Evolutionary conservation across 768 basidiomycete genomes (phyloP), one percentile per base, ranked within the genome.

Genomic region (Pleurotus tuoliensis): DNA sequence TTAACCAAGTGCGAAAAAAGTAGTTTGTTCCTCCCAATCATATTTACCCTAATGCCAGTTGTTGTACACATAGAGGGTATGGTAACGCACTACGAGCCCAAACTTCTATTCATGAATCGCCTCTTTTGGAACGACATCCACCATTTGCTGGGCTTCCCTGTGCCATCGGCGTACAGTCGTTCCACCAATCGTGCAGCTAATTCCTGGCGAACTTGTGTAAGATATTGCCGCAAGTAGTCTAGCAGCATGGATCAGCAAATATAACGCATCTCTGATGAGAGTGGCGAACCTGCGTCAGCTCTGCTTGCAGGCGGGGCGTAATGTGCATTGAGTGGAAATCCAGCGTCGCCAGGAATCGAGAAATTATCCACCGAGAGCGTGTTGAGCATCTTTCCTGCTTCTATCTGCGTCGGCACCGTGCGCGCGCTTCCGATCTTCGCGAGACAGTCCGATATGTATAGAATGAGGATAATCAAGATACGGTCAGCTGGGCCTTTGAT

Each of bases 81-180:
- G 38, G 44, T 43, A 16, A 25, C 46, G 37, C 30, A 60, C 73
- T 78, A 89, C 66, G 82, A 80, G 57, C 84, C 87, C 69, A 93
- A 70, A 70, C 90, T 92, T 68, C 92, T 86, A 75, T 92, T 92
- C 92, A 94, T 94, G 82, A 94, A 94, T 22, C 92, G 84, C 67
- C 95, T 83, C 82, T 97, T 98, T 73, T 95, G 94, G 85, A 98
- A 99, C 18, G 92, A 90, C 93, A 98, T 96, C 97, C 97, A 99
- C 97, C 97, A 99, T 72, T 99, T 99, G 79, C 90, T 97, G 4
- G 97, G 95, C 69, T 92, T 95, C 57, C 88, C 88, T 3, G 90
- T 88, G 4, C 94, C 94, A 68, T 96, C 93, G 39, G 87, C 92
- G 69, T 99, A 99, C 48, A 99, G 76, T 51, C 85, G 80, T 65